Percentiles rank a stretch among this genome's conserved stretches.
phyloP scores from a whole-genome alignment of 371 early-diverging fungal species.

The Circinella umbellata region DNA sequence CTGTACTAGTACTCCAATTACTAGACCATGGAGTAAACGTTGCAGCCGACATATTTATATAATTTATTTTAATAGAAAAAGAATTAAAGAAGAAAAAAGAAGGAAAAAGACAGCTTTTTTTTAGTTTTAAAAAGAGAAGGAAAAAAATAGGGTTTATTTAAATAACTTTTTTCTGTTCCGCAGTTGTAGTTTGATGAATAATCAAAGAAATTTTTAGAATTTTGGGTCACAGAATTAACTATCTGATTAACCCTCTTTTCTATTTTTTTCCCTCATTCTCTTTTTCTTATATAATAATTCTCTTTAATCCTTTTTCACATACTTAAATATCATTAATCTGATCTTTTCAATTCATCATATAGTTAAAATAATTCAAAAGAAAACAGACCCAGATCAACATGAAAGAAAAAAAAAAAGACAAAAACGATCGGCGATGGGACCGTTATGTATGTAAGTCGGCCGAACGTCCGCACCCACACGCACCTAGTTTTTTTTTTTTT shows the following conservation, averaged over 20 bases:
- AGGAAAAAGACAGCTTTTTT: conserved; percentile 8
- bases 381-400: neutral
- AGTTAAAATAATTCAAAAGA: neutral
- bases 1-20: neutral
- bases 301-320: too few relatives aligned
- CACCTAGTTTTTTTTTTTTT: neutral
- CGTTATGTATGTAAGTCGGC: neutral
- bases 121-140: neutral
- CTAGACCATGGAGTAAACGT: conserved; percentile 10
- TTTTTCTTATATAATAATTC: too few relatives aligned
- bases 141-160: conserved; percentile 5
- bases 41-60: conserved; percentile 6
- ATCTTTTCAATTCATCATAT: neutral
- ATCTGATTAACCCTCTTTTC: neutral
- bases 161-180: neutral
- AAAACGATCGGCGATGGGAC: neutral
- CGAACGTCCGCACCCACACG: neutral
- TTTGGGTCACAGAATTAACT: neutral
- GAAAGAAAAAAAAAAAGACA: neutral
- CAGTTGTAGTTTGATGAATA: neutral
- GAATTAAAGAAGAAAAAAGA: conserved; percentile 15
- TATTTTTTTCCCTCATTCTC: neutral
- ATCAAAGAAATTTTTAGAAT: neutral
- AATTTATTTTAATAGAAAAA: neutral
- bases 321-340: too few relatives aligned